Conservation (phyloP, 2,329 filamentous ascomycete species). For the Waltergamsia citrina region DNA sequence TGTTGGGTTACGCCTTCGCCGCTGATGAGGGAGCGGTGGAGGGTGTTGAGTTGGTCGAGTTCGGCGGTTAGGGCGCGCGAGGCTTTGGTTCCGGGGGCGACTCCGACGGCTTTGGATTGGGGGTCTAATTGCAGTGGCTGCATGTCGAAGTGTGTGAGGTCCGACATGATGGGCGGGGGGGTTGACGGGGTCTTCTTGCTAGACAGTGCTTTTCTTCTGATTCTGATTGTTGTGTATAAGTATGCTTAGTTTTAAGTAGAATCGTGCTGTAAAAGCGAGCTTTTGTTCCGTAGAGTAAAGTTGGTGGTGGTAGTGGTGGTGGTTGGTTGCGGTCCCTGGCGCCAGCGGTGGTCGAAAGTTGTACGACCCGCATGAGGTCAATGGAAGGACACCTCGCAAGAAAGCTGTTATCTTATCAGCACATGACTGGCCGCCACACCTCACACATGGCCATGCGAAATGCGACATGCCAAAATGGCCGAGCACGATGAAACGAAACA, state of each 20-base stretch:
- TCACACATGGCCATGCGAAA: too few species aligned
- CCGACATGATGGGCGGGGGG: conserved; percentile 36
- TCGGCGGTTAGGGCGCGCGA: conserved; percentile 49
- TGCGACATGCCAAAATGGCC: too few species aligned
- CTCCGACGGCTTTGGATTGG: conserved; percentile 73
- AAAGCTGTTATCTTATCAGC: conserved; percentile 25
- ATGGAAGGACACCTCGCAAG: conserved; percentile 19
- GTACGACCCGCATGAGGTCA: neutral
- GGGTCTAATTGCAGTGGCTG: conserved; percentile 76
- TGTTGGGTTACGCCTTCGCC: conserved; percentile 43
- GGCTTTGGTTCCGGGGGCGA: conserved; percentile 50
- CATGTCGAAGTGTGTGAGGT: conserved; percentile 66
- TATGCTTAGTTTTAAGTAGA: too few species aligned
- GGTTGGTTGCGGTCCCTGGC: too few species aligned
- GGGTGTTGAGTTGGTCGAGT: conserved; percentile 64
- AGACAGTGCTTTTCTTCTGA: too few species aligned
- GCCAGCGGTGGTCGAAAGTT: too few species aligned
- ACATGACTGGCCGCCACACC: conserved; percentile 16
- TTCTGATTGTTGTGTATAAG: too few species aligned
- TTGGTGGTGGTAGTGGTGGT: too few species aligned
- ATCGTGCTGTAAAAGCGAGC: too few species aligned
- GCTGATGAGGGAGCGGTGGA: conserved; percentile 65
- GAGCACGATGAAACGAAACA: neutral
- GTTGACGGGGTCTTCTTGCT: too few species aligned
- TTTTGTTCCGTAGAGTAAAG: too few species aligned